These are phyloP conservation scores for Aphanomyces stellatus DNA, from an alignment of 352 stramenopile genomes.

Conservation along the genomic window DNA sequence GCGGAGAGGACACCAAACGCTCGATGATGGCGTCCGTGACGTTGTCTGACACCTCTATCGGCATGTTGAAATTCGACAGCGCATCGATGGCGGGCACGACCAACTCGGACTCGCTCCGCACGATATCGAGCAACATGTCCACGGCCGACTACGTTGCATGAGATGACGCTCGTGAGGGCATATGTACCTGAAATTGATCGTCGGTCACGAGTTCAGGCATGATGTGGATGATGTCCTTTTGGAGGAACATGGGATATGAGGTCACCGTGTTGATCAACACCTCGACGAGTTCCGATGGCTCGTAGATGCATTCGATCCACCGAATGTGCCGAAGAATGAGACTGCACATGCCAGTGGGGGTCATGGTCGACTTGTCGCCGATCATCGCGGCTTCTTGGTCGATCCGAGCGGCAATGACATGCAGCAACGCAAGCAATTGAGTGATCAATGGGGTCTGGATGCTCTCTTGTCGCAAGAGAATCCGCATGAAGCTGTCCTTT, in stretches of 20 bases:
- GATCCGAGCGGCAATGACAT: slow-evolving; percentile 32
- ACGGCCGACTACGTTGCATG: slow-evolving; percentile 38
- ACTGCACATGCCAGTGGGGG: slow-evolving; percentile 41
- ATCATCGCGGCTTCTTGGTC: background rate
- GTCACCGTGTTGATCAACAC: slow-evolving; percentile 42
- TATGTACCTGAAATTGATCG: slow-evolving; percentile 29
- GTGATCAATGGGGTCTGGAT: slow-evolving; percentile 38
- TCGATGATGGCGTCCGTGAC: slow-evolving; percentile 40
- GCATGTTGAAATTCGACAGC: slow-evolving; percentile 52
- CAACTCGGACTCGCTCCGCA: slow-evolving; percentile 35
- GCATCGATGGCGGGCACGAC: slow-evolving; percentile 52
- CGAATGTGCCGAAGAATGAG: slow-evolving; percentile 55
- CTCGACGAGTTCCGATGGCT: slow-evolving; percentile 36
- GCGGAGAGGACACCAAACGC: slow-evolving; percentile 37
- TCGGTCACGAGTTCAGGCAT: slow-evolving; percentile 51
- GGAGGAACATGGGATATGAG: slow-evolving; percentile 34
- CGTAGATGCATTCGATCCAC: slow-evolving; percentile 47
- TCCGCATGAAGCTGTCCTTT: slow-evolving; percentile 38
- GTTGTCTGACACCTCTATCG: slow-evolving; percentile 30
- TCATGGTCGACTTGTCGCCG: slow-evolving; percentile 26
- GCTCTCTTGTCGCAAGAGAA: slow-evolving; percentile 43
- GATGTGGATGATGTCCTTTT: slow-evolving; percentile 62
- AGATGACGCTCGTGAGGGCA: background rate
- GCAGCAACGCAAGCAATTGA: slow-evolving; percentile 42
- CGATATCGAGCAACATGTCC: slow-evolving; percentile 42